Percentiles rank a stretch among this genome's conserved stretches.
These are phyloP conservation scores for Cercospora berteroae DNA, from an alignment of 2,329 filamentous ascomycete species.

Conservation along the genomic window DNA sequence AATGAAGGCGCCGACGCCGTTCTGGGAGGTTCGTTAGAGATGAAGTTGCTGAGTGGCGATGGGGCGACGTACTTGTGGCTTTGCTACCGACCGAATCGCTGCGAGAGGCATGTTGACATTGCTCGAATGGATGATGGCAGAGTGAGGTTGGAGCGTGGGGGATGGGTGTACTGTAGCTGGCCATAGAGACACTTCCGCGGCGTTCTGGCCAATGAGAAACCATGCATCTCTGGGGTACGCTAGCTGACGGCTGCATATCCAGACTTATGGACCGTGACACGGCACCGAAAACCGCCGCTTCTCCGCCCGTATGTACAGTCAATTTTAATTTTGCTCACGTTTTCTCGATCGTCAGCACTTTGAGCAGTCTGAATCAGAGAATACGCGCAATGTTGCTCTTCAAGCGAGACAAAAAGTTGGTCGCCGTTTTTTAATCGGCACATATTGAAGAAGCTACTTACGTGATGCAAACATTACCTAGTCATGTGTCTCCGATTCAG, in stretches of 20 bases:
- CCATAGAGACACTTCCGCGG: neutral
- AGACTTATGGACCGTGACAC: slow-evolving; percentile 1
- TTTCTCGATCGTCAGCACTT: neutral
- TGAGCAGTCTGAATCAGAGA: neutral
- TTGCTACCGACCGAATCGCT: slow-evolving; percentile 54
- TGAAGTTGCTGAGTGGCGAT: neutral
- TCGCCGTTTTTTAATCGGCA: neutral
- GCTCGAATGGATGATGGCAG: neutral
- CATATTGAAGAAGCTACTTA: neutral
- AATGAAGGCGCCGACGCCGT: slow-evolving; percentile 95
- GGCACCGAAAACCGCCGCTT: neutral
- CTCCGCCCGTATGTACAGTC: neutral
- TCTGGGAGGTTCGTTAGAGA: slow-evolving; percentile 55
- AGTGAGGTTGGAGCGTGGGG: neutral
- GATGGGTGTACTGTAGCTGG: neutral
- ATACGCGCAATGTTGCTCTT: neutral
- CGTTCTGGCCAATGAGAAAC: neutral
- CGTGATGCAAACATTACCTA: neutral
- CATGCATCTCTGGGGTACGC: neutral
- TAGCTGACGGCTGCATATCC: neutral
- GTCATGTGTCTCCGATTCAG: neutral
- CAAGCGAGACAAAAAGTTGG: neutral
- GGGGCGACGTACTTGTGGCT: slow-evolving; percentile 52
- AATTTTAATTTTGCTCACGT: neutral
- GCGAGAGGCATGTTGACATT: slow-evolving; percentile 46